A percentile compares a stretch with the other conserved stretches of the same genome.
phyloP scores from a whole-genome alignment of 345 rosid genomes.

The Populus tremula region DNA sequence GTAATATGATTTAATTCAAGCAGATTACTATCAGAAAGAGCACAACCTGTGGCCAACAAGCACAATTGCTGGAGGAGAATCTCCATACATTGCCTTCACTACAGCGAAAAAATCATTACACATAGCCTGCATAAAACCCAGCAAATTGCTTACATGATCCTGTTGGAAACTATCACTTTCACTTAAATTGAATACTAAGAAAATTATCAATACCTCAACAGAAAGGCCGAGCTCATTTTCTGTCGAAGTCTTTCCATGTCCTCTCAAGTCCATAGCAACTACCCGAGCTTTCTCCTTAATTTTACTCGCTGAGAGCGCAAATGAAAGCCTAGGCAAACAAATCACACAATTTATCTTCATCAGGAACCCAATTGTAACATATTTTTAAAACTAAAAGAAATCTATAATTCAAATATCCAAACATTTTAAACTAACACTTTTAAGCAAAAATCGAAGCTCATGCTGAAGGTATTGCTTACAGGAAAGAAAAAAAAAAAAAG shows the following conservation, averaged over 20 bases:
- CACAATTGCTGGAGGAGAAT: slow-evolving; percentile 83
- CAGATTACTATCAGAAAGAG: neutral
- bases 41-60: slow-evolving; percentile 92
- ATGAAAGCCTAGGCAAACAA: slow-evolving; percentile 65
- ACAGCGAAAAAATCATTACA: slow-evolving; percentile 80
- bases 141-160: neutral
- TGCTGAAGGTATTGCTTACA: neutral
- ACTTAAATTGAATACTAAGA: neutral
- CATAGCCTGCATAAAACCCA: slow-evolving; percentile 64
- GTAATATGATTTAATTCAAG: neutral
- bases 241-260: slow-evolving; percentile 81
- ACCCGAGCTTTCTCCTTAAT: slow-evolving; percentile 92
- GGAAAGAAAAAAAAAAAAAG: too few species aligned
- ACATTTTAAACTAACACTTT: neutral
- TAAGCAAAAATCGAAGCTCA: neutral
- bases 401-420: neutral
- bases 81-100: slow-evolving; percentile 77
- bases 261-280: slow-evolving; percentile 91
- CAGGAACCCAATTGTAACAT: neutral
- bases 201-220: slow-evolving; percentile 54
- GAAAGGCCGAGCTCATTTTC: slow-evolving; percentile 84
- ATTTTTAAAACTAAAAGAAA: neutral
- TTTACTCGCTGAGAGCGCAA: slow-evolving; percentile 64
- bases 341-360: neutral
- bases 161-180: neutral